These are phyloP conservation scores for Fusarium equiseti DNA, from an alignment of 2,329 filamentous ascomycete genomes.

Conservation along the genomic window DNA sequence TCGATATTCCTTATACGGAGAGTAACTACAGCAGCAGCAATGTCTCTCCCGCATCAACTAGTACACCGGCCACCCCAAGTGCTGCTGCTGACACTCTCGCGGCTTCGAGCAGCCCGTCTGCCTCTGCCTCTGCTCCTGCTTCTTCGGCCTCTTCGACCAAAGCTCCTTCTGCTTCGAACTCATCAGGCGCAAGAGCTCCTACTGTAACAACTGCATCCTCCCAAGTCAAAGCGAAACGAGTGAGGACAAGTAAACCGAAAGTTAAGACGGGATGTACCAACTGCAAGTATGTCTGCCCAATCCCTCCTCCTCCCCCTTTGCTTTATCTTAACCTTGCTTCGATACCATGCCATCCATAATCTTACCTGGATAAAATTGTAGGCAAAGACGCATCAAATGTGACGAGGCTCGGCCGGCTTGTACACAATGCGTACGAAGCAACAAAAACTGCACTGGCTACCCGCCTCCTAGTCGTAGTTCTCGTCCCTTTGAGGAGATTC, in stretches of 20 bases:
- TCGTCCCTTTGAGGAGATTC: slow-evolving; percentile 60
- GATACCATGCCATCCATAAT: slow-evolving; percentile 28
- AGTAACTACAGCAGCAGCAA: slow-evolving; percentile 38
- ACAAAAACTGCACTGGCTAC: slow-evolving; percentile 71
- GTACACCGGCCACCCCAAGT: slow-evolving; percentile 33
- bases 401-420: slow-evolving; percentile 73
- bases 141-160: slow-evolving; percentile 7
- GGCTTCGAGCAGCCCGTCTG: slow-evolving; percentile 15
- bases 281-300: slow-evolving; percentile 70
- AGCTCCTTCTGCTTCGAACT: slow-evolving; percentile 10
- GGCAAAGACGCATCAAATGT: slow-evolving; percentile 73
- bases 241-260: slow-evolving; percentile 68
- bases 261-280: slow-evolving; percentile 75
- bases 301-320: neutral
- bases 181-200: slow-evolving; percentile 11
- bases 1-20: slow-evolving; percentile 31
- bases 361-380: slow-evolving; percentile 49
- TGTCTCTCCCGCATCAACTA: slow-evolving; percentile 34
- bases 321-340: slow-evolving; percentile 13
- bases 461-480: slow-evolving; percentile 66
- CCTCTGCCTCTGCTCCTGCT: slow-evolving; percentile 15
- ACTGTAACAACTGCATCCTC: slow-evolving; percentile 15
- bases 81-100: slow-evolving; percentile 2
- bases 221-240: slow-evolving; percentile 54
- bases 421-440: slow-evolving; percentile 69